Conservation (phyloP, 495 filamentous ascomycete species). For the Penicillium soppii region DNA sequence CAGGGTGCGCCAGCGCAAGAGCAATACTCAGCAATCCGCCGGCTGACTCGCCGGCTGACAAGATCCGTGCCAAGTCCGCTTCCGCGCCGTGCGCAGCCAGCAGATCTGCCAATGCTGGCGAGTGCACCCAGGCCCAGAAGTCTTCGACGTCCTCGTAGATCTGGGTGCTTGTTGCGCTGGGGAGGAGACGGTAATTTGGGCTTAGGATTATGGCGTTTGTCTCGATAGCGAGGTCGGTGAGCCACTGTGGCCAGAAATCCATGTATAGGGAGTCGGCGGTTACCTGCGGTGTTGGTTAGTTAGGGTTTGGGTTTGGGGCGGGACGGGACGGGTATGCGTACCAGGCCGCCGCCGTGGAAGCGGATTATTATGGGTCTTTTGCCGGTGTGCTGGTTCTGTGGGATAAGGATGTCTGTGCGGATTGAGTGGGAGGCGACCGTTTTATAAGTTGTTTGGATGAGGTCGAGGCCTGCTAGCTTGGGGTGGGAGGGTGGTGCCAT, state of each 20-base stretch:
- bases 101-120: slow-evolving; percentile 10
- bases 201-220: slow-evolving; percentile 41
- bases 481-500: slow-evolving; percentile 5
- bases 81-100: slow-evolving; percentile 16
- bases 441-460: slow-evolving; percentile 34
- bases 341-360: slow-evolving; percentile 38
- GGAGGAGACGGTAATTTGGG: slow-evolving; percentile 53
- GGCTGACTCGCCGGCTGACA: slow-evolving; percentile 32
- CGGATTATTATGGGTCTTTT: slow-evolving; percentile 30
- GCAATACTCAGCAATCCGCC: slow-evolving; percentile 35
- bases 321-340: slow-evolving; percentile 7
- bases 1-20: slow-evolving; percentile 24
- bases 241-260: slow-evolving; percentile 32
- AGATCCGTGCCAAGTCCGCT: slow-evolving; percentile 27
- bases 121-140: slow-evolving; percentile 52
- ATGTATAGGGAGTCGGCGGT: slow-evolving; percentile 30
- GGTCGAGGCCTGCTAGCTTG: slow-evolving; percentile 28
- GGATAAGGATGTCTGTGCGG: slow-evolving; percentile 34
- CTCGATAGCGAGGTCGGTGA: slow-evolving; percentile 28
- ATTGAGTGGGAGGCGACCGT: slow-evolving; percentile 30
- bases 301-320: neutral
- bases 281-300: slow-evolving; percentile 13
- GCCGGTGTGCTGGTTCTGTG: slow-evolving; percentile 13
- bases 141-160: slow-evolving; percentile 48
- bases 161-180: slow-evolving; percentile 47